Conservation (phyloP, 2,329 filamentous ascomycete species). For the Fusarium heterosporum region DNA sequence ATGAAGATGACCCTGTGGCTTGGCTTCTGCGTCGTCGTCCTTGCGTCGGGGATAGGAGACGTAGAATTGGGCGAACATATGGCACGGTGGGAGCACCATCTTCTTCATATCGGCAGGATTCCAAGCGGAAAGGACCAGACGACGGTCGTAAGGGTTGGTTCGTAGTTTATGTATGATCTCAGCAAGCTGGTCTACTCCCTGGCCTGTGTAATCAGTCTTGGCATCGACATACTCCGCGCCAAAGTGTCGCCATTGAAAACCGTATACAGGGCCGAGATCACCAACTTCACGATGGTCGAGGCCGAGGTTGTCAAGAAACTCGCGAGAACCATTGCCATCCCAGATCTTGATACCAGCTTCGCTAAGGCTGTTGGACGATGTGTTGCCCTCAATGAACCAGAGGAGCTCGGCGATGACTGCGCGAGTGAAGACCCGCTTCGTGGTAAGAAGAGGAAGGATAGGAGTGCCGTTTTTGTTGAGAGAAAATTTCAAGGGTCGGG, state of each 20-base stretch:
- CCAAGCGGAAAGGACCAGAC: conserved; percentile 94
- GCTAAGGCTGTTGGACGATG: conserved; percentile 80
- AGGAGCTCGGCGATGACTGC: conserved; percentile 93
- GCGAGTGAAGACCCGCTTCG: conserved; percentile 93
- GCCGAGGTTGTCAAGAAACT: conserved; percentile 87
- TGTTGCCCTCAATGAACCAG: conserved; percentile 92
- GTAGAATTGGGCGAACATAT: conserved; percentile 98
- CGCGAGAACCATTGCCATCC: conserved; percentile 95
- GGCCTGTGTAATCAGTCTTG: conserved; percentile 82
- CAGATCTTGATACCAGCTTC: conserved; percentile 93
- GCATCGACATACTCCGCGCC: conserved; percentile 88
- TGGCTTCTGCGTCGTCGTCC: conserved; percentile 49
- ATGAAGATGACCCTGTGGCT: conserved; percentile 76
- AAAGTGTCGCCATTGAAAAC: conserved; percentile 99
- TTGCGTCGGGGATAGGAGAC: conserved; percentile 74
- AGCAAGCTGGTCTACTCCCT: conserved; percentile 93
- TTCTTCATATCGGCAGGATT: conserved; percentile 86
- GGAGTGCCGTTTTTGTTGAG: conserved; percentile 73
- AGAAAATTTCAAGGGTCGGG: conserved; percentile 85
- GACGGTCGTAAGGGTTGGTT: conserved; percentile 85
- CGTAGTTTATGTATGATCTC: conserved; percentile 90
- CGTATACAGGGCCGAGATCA: conserved; percentile 95
- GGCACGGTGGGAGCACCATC: conserved; percentile 94
- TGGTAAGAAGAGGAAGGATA: conserved; percentile 92
- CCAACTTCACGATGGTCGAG: conserved; percentile 84